Evolutionary conservation across 192 early-diverging fungal genomes (phyloP), one percentile per base, ranked within the genome.

Genomic region (Coemansia sp.): DNA sequence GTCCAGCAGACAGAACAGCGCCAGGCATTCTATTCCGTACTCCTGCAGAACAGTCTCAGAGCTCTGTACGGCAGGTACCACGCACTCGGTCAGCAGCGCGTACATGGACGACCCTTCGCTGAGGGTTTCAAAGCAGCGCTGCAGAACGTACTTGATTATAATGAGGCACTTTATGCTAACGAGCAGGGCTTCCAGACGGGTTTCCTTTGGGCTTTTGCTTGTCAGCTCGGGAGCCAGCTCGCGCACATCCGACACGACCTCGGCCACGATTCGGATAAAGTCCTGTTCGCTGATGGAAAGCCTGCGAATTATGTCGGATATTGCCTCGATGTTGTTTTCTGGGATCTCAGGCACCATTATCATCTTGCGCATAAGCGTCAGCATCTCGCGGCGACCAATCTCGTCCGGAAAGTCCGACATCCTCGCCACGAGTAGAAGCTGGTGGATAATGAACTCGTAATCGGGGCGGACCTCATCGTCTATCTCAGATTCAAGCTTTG

Each of bases 331-430:
- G 61, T 90, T 87, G 57, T 89, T 87, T 33, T 91, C 87, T 3
- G 90, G 86, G 11, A 94, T 83, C 61, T 92, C 90, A 14, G 85
- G 83, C 5, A 87, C 62, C 78, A 88, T 79, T 0, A 94, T 64
- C 77, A 96, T 87, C 59, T 93, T 87, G 50, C 93, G 87, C 60
- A 94, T 73, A 53, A 88, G 70, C 27, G 80, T 84, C 68, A 89
- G 85, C 82, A 97, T 88, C 68, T 87, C 77, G 20, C 92, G 86
- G 31, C 94, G 84, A 6, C 93, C 93, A 56, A 91, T 83, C 83
- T 97, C 94, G 71, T 97, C 94, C 25, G 87, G 86, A 63, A 93
- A 97, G 42, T 95, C 93, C 15, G 90, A 80, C 38, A 84, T 73
- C 56, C 83, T 85, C 19, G 88, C 91, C 27, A 94, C 87, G 34